These are phyloP conservation scores for Sextonia rubra DNA, from an alignment of 164 flowering plant species.

Conservation along the genomic window DNA sequence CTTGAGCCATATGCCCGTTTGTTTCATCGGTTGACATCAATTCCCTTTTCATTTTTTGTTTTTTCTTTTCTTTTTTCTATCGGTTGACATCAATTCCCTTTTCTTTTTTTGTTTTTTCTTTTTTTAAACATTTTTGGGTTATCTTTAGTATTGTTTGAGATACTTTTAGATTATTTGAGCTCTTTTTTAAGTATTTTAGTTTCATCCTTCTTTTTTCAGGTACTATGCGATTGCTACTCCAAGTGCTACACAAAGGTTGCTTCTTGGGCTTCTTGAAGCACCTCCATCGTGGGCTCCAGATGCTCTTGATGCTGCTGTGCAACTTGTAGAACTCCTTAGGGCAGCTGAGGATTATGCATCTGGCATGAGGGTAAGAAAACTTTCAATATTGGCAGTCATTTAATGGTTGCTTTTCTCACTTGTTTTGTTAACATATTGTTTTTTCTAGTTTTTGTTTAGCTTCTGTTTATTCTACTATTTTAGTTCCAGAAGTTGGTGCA, in stretches of 20 bases:
- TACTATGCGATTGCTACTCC: slow-evolving; percentile 96
- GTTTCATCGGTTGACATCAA: slow-evolving; percentile 66
- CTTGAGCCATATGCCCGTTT: slow-evolving; percentile 95
- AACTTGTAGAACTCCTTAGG: slow-evolving; percentile 92
- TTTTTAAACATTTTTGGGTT: background rate
- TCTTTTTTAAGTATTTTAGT: background rate
- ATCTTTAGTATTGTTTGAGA: too few species aligned
- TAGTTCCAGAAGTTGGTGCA: background rate
- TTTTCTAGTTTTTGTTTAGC: background rate
- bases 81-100: slow-evolving; percentile 40
- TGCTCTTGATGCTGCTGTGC: slow-evolving; percentile 99
- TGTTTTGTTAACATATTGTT: background rate
- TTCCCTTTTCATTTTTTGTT: too few species aligned
- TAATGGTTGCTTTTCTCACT: background rate
- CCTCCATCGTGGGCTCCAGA: slow-evolving; percentile 99
- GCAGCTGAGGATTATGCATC: slow-evolving; percentile 97
- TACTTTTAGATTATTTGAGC: too few species aligned
- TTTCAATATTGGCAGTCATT: background rate
- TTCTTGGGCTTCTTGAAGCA: slow-evolving; percentile 95
- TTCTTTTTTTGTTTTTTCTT: too few species aligned
- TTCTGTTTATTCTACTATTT: background rate
- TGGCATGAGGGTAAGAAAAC: slow-evolving; percentile 77
- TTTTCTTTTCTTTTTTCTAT: too few species aligned
- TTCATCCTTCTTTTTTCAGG: slow-evolving; percentile 27
- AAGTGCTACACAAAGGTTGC: slow-evolving; percentile 96